Base-by-base conservation (phyloP, 106 monocot species). In the Chionographis japonica region DNA sequence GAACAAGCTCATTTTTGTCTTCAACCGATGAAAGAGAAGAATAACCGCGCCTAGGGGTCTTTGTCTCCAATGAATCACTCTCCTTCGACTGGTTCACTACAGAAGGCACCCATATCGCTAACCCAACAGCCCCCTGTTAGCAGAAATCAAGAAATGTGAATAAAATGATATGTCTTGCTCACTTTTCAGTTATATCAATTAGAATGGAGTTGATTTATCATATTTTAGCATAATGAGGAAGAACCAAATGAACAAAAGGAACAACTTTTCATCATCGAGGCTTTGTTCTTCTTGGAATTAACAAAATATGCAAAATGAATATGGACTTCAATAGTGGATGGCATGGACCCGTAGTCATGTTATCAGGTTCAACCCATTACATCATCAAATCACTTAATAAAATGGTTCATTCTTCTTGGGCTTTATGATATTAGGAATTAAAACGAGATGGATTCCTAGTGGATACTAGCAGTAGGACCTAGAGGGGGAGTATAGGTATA, bases 31-130 rank as follows among this genome's bases (percentile, higher is more conserved):
- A 75, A 58, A 90, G 63, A 70, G 93, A 85, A 64, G 87, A 85
- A 86, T 93, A 99, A 55, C 81, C 83, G 68, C 68, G 85, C 15
- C 72, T 67, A 61, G 39, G 46, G 7, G 74, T 40, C 58, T 59
- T 80, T 68, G 66, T 4, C 59, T 85, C 87, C 10, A 61, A 60
- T 14, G 53, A 11, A 50, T 93, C 85, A 78, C 58, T 66, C 9
- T 83, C 82, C 57, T 86, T 89, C 42, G 79, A 59, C 65, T 81
- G 80, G 71, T 93, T 99, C 36, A 77, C 83, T 35, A 99, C 87
- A 62, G 98, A 99, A 76, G 93, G 98, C 4, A 99, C 93, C 98
- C 98, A 99, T 77, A 99, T 99, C 56, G 98, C 98, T 77, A 99
- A 88, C 46, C 98, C 98, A 72, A 99, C 98, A 43, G 98, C 98